Evolutionary conservation across 768 basidiomycete genomes (phyloP).

Genomic region (Pluteus cervinus): DNA sequence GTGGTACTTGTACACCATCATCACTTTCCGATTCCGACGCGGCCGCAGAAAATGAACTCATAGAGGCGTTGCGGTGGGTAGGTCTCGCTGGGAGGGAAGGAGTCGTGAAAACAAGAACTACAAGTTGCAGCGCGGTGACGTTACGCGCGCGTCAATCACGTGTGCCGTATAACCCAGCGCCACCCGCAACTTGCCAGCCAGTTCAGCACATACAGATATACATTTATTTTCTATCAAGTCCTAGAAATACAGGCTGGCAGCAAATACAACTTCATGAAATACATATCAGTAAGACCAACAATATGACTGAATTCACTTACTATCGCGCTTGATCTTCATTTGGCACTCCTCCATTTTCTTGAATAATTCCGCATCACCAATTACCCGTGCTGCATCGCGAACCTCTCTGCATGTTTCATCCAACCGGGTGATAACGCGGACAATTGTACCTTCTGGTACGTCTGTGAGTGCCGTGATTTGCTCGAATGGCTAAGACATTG

Average conservation of each 20-base stretch:
- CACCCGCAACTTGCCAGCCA: too few relatives aligned
- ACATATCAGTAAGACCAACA: slow-evolving; percentile 4
- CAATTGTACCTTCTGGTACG: slow-evolving; percentile 94
- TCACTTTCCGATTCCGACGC: too few relatives aligned
- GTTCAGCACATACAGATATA: too few relatives aligned
- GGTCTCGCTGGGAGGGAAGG: too few relatives aligned
- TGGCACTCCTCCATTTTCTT: slow-evolving; percentile 98
- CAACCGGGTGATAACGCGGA: slow-evolving; percentile 89
- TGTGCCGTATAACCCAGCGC: too few relatives aligned
- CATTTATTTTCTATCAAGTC: too few relatives aligned
- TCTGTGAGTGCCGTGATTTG: slow-evolving; percentile 92
- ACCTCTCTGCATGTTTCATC: slow-evolving; percentile 98
- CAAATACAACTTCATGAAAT: slow-evolving; percentile 62
- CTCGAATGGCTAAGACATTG: slow-evolving; percentile 72
- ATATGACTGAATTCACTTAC: slow-evolving; percentile 42
- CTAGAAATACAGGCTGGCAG: slow-evolving; percentile 86
- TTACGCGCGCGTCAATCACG: too few relatives aligned
- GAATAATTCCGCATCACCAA: slow-evolving; percentile 93
- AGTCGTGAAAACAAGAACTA: too few relatives aligned
- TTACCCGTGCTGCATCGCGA: slow-evolving; percentile 92
- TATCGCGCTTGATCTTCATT: slow-evolving; percentile 90
- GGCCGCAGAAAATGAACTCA: too few relatives aligned
- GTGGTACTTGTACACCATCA: too few relatives aligned
- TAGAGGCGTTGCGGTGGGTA: too few relatives aligned
- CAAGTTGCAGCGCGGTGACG: too few relatives aligned